Evolutionary conservation across 2,329 filamentous ascomycete genomes (phyloP).

Genomic region (Bipolaris sorokiniana): DNA sequence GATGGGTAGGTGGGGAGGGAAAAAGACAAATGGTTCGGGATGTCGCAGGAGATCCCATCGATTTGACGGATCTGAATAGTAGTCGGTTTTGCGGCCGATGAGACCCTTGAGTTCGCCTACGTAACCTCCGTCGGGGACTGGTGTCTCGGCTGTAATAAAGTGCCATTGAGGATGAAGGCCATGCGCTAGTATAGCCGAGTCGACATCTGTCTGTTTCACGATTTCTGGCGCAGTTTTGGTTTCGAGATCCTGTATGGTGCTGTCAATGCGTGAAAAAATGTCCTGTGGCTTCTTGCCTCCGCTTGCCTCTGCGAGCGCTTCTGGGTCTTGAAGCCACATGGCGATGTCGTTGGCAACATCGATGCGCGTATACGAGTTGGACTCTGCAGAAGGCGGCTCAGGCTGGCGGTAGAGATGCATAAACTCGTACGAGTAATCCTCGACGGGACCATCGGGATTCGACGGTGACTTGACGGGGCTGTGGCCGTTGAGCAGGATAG

Average conservation of each 20-base stretch:
- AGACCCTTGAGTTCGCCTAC: conserved; percentile 74
- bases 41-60: conserved; percentile 57
- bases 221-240: conserved; percentile 59
- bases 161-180: conserved; percentile 73
- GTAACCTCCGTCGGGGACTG: conserved; percentile 59
- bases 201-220: conserved; percentile 59
- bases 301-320: conserved; percentile 70
- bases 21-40: conserved; percentile 61
- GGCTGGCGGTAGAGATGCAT: conserved; percentile 73
- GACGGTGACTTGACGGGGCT: conserved; percentile 81
- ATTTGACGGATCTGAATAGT: conserved; percentile 54
- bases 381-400: conserved; percentile 61
- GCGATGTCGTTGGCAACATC: conserved; percentile 76
- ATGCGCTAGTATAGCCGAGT: conserved; percentile 55
- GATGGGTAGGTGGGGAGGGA: conserved; percentile 85
- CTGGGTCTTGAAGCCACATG: conserved; percentile 77
- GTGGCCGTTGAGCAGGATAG: conserved; percentile 64
- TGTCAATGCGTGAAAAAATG: conserved; percentile 70
- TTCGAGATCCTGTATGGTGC: conserved; percentile 60
- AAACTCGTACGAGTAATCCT: conserved; percentile 77
- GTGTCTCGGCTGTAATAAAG: conserved; percentile 63
- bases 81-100: conserved; percentile 56
- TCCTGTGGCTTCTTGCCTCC: conserved; percentile 68
- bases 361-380: conserved; percentile 80
- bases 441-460: conserved; percentile 68